Base-by-base conservation (phyloP, 805 yeast species). In the Candida xiaguanensis region DNA sequence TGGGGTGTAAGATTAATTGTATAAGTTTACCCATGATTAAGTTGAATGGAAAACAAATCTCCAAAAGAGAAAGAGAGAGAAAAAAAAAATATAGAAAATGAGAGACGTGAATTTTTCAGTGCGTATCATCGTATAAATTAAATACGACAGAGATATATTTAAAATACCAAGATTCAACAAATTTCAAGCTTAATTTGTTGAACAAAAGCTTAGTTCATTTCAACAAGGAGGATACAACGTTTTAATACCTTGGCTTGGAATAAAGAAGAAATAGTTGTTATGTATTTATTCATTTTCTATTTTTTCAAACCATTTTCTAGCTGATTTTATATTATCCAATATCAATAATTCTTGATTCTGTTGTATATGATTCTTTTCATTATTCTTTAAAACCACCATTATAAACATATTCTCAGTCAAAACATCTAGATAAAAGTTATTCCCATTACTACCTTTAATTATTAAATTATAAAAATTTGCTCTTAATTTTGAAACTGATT, bases 401-500 rank as follows among this genome's bases (percentile, higher is more conserved):
- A 80, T 75, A 58, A 77, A 78, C 65, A 79, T 67, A 47, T 79
- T 79, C 25, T 78, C 73, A 7, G 83, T 77, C 31, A 79, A 62
- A 17, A 77, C 75, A 43, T 76, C 78, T 26, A 79, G 74, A 48
- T 67, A 69, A 46, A 70, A 70, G 45, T 68, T 69, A 22, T 57
- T 60, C 5, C 70, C 73, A 40, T 65, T 62, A 31, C 65, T 58
- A 34, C 80, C 95, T 43, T 83, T 80, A 24, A 91, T 70, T 14
- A 84, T 78, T 36, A 91, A 63, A 34, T 85, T 82, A 47, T 77
- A 82, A 60, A 91, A 87, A 50, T 87, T 90, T 4, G 96, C 78
- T 54, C 95, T 77, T 53, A 91, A 71, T 58, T 88, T 90, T 37
- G 85, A 80, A 31, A 93, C 88, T 49, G 95, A 85, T 61, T 91